Conservation (phyloP, 2,329 filamentous ascomycete species). For the Trichoderma gracile region DNA sequence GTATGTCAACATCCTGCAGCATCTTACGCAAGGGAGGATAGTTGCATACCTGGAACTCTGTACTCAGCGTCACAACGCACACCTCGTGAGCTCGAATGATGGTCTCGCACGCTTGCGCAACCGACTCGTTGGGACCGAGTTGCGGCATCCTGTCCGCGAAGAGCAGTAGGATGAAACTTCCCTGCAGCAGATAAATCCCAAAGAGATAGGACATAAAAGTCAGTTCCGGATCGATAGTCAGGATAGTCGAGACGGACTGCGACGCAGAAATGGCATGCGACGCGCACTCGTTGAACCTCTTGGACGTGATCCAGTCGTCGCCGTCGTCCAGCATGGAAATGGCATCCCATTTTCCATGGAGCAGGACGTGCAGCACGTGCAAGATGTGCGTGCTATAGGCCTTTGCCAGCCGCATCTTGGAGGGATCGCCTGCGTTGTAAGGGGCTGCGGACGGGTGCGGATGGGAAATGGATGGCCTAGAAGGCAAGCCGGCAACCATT, state of each 20-base stretch:
- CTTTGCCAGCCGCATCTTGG: conserved; percentile 44
- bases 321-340: conserved; percentile 51
- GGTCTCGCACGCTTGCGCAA: conserved; percentile 51
- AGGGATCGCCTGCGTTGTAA: conserved; percentile 33
- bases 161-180: conserved; percentile 51
- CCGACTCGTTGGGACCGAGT: conserved; percentile 47
- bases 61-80: conserved; percentile 51
- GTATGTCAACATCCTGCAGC: neutral
- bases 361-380: conserved; percentile 50
- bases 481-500: conserved; percentile 12
- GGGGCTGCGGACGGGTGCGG: conserved; percentile 23
- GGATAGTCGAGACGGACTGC: conserved; percentile 47
- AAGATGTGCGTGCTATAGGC: conserved; percentile 51
- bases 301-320: conserved; percentile 51
- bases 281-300: conserved; percentile 48
- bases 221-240: conserved; percentile 51
- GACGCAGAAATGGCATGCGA: conserved; percentile 50
- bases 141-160: conserved; percentile 53
- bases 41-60: conserved; percentile 49
- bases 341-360: conserved; percentile 53
- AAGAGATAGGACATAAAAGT: conserved; percentile 56
- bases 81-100: conserved; percentile 54
- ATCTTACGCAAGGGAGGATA: neutral
- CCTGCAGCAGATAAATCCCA: conserved; percentile 53
- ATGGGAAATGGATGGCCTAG: conserved; percentile 26